These are phyloP conservation scores for Colletotrichum tofieldiae DNA, from an alignment of 2,329 filamentous ascomycete genomes.

Conservation along the genomic window DNA sequence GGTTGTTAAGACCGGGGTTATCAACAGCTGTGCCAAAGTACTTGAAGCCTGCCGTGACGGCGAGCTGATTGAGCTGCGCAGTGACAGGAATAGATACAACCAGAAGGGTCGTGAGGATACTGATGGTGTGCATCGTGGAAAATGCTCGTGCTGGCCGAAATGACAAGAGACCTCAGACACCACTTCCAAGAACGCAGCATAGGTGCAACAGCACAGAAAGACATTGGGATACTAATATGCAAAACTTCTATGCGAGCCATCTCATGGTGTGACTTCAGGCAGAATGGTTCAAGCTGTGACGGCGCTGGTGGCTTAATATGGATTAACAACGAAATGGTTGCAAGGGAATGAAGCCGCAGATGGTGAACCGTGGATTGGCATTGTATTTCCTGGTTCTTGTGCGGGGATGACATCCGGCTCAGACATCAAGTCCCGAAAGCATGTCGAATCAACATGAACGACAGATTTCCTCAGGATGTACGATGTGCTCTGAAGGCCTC, in stretches of 20 bases:
- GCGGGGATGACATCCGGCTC: neutral
- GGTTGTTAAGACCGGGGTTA: constrained; percentile 15
- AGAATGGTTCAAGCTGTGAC: neutral
- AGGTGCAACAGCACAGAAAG: neutral
- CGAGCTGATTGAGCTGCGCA: constrained; percentile 35
- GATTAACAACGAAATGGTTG: constrained; percentile 14
- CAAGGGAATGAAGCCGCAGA: neutral
- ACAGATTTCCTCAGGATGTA: neutral
- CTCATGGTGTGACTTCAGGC: neutral
- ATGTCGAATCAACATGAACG: neutral
- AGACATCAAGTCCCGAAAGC: neutral
- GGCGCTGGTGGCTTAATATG: constrained; percentile 22
- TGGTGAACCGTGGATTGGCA: neutral
- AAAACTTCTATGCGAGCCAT: neutral
- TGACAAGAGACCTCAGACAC: neutral
- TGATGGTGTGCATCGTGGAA: constrained; percentile 9
- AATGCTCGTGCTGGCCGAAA: neutral
- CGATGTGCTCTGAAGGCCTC: neutral
- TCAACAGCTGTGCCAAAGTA: constrained; percentile 42
- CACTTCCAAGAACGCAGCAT: neutral
- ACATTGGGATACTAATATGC: neutral
- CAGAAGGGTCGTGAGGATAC: neutral
- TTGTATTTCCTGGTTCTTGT: neutral
- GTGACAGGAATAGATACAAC: neutral
- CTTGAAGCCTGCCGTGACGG: constrained; percentile 32